Conservation (phyloP, 768 basidiomycete genomes). For the Suillus americanus region DNA sequence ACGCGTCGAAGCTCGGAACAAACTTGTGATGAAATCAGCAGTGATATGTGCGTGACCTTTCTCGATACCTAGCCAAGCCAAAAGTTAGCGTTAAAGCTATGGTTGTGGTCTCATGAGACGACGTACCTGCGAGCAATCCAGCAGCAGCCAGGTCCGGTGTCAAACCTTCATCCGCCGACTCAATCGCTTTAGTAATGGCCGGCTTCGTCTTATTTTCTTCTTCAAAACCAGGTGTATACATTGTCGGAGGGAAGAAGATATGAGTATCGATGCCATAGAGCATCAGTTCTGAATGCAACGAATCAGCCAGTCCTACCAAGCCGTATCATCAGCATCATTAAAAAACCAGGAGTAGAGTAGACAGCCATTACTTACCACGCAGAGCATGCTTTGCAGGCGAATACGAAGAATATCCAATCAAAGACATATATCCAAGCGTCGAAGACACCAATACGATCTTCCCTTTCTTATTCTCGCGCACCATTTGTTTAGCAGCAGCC, state of each 20-base stretch:
- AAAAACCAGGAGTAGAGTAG: too few species aligned
- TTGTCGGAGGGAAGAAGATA: constrained; percentile 81
- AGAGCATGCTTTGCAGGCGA: constrained; percentile 85
- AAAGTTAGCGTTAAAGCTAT: neutral
- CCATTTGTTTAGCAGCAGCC: constrained; percentile 70
- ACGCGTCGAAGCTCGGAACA: constrained; percentile 69
- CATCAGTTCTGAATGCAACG: constrained; percentile 74
- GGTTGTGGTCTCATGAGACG: neutral
- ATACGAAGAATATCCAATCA: constrained; percentile 80
- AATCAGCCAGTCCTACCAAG: constrained; percentile 73
- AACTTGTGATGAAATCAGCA: constrained; percentile 60
- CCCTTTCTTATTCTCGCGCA: constrained; percentile 51
- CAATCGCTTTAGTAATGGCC: constrained; percentile 69
- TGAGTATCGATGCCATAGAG: constrained; percentile 79
- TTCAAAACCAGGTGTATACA: constrained; percentile 74
- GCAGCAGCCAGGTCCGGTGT: constrained; percentile 64
- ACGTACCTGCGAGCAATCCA: constrained; percentile 57
- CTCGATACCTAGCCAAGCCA: constrained; percentile 52
- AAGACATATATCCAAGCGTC: constrained; percentile 69
- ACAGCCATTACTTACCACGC: constrained; percentile 50
- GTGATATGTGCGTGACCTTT: constrained; percentile 75
- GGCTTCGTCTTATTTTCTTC: constrained; percentile 81
- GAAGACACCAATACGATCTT: constrained; percentile 80
- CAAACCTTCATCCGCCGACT: constrained; percentile 65
- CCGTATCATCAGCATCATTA: neutral